Evolutionary conservation across 2,329 filamentous ascomycete species (phyloP).

Genomic region (Epichloe hybrida): DNA sequence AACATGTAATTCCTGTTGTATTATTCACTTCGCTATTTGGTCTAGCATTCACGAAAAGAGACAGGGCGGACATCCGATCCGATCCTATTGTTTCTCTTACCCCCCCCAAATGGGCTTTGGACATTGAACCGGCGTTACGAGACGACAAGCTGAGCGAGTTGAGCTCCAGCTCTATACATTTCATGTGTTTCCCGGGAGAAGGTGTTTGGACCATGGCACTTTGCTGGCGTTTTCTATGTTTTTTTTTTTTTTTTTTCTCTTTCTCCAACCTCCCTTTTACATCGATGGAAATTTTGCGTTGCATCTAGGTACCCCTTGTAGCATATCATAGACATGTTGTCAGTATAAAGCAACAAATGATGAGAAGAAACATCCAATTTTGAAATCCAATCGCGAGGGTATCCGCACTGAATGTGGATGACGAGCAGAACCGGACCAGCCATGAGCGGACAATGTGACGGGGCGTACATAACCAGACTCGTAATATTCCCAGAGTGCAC

Average conservation of each 20-base stretch:
- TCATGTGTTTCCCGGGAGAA: not conserved
- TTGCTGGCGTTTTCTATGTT: not conserved
- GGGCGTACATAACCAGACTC: too few relatives aligned
- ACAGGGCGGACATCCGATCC: not conserved
- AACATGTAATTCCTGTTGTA: not conserved
- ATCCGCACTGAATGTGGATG: too few relatives aligned
- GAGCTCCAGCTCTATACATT: not conserved
- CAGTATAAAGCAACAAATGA: not conserved
- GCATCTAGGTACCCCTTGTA: not conserved
- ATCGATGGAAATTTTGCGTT: not conserved
- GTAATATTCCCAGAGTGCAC: too few relatives aligned
- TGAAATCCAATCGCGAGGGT: too few relatives aligned
- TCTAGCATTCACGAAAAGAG: not conserved
- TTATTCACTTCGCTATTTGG: not conserved
- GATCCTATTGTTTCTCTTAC: not conserved
- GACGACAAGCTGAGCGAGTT: not conserved
- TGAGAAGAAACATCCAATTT: not conserved
- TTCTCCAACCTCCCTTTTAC: not conserved
- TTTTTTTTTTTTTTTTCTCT: not conserved
- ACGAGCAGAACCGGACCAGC: too few relatives aligned
- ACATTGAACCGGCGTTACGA: conserved; percentile 1
- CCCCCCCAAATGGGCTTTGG: not conserved
- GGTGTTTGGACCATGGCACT: not conserved
- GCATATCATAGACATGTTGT: not conserved
- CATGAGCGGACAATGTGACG: too few relatives aligned